A percentile compares a stretch with the other conserved stretches of the same genome.
Evolutionary conservation across 148 eudicot genomes (phyloP).

Genomic region (Camellia japonica): DNA sequence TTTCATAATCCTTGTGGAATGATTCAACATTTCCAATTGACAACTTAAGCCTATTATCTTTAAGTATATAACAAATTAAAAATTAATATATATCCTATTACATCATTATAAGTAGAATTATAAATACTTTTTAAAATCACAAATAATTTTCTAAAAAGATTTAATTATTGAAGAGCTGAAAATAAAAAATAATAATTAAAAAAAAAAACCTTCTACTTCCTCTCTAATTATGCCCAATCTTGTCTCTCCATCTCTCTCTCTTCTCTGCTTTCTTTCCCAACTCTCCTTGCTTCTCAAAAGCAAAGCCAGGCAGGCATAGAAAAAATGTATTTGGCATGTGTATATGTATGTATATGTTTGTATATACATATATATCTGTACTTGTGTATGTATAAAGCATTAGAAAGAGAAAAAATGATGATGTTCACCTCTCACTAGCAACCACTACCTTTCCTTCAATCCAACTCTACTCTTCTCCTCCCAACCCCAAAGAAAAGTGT

Average conservation of each 20-base stretch:
- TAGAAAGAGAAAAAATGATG: slow-evolving; percentile 26
- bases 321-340: background rate
- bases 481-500: background rate
- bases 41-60: no score
- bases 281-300: slow-evolving; percentile 23
- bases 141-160: no score
- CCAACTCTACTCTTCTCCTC: slow-evolving; percentile 56
- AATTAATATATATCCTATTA: no score
- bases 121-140: no score
- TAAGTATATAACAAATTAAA: no score
- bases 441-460: slow-evolving; percentile 74
- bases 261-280: background rate
- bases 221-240: background rate
- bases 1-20: no score
- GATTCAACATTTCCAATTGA: no score
- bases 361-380: background rate
- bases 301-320: background rate
- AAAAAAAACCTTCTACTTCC: background rate
- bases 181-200: no score
- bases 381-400: slow-evolving; percentile 17
- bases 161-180: no score
- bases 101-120: no score
- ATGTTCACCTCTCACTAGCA: slow-evolving; percentile 52
- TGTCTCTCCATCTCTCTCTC: background rate
- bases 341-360: background rate